phyloP scores from a whole-genome alignment of 805 yeast species.

The Deakozyma indianensis region DNA sequence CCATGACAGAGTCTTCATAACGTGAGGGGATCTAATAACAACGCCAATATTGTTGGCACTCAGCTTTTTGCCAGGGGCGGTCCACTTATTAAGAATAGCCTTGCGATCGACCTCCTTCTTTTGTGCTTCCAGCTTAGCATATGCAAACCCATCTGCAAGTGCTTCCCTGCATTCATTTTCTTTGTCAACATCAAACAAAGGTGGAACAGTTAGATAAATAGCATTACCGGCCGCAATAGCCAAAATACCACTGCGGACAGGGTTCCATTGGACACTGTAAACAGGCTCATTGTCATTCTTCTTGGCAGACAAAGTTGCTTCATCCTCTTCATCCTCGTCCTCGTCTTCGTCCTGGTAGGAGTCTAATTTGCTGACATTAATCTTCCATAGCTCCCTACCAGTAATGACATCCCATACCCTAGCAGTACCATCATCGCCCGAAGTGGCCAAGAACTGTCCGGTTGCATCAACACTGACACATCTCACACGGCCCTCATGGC shows the following conservation, averaged over 20 bases:
- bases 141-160: conserved; percentile 88
- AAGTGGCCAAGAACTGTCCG: conserved; percentile 94
- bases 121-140: conserved; percentile 29
- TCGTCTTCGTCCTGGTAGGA: conserved; percentile 15
- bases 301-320: conserved; percentile 8
- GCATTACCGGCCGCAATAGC: conserved; percentile 77
- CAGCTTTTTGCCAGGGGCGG: conserved; percentile 56
- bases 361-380: conserved; percentile 21
- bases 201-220: conserved; percentile 62
- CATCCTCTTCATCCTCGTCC: conserved; percentile 32
- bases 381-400: conserved; percentile 78
- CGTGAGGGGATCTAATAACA: conserved; percentile 46
- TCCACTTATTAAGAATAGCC: conserved; percentile 55
- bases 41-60: conserved; percentile 54
- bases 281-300: conserved; percentile 53
- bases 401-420: conserved; percentile 94
- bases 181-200: conserved; percentile 67
- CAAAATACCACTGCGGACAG: conserved; percentile 58
- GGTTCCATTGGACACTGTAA: conserved; percentile 83
- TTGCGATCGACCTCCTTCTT: conserved; percentile 17
- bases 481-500: conserved; percentile 76
- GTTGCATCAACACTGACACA: conserved; percentile 72
- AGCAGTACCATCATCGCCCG: conserved; percentile 91
- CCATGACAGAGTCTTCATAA: conserved; percentile 80
- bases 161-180: conserved; percentile 69